Conservation (phyloP, 2,329 filamentous ascomycete genomes). For the Cercospora nicotianae region DNA sequence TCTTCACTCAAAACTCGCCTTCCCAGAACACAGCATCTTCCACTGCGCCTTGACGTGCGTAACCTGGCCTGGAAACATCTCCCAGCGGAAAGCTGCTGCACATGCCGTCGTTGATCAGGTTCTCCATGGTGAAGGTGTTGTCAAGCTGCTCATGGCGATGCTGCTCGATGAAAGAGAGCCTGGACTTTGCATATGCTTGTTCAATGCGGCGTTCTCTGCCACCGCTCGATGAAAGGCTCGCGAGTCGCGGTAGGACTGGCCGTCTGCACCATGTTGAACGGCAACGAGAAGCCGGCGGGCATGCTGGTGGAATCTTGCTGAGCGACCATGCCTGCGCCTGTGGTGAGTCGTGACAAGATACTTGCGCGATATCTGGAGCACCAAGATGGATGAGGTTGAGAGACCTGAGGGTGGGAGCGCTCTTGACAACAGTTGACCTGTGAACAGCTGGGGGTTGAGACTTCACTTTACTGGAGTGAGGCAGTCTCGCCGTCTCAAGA, state of each 20-base stretch:
- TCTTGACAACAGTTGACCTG: background rate
- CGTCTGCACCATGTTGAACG: background rate
- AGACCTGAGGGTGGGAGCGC: background rate
- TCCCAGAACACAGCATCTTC: background rate
- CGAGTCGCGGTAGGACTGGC: background rate
- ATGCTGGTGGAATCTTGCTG: slow-evolving; percentile 8
- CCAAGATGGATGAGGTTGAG: background rate
- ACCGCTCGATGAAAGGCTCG: background rate
- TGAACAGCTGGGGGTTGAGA: background rate
- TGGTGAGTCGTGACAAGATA: background rate
- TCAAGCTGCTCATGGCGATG: background rate
- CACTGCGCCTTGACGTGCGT: background rate
- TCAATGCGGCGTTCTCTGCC: background rate
- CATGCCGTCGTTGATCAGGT: slow-evolving; percentile 2
- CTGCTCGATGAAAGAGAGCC: background rate
- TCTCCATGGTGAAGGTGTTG: background rate
- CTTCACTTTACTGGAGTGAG: background rate
- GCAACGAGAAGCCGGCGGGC: background rate
- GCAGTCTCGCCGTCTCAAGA: background rate
- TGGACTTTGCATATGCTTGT: background rate
- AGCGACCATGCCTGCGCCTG: background rate
- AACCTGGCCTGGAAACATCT: background rate
- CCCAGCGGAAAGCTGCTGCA: slow-evolving; percentile 1
- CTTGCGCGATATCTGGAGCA: background rate
- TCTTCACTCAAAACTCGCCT: slow-evolving; percentile 1